Percentiles rank a stretch among this genome's conserved stretches.
These are phyloP conservation scores for Cryphonectria parasitica DNA, from an alignment of 2,329 filamentous ascomycete species.

Conservation along the genomic window DNA sequence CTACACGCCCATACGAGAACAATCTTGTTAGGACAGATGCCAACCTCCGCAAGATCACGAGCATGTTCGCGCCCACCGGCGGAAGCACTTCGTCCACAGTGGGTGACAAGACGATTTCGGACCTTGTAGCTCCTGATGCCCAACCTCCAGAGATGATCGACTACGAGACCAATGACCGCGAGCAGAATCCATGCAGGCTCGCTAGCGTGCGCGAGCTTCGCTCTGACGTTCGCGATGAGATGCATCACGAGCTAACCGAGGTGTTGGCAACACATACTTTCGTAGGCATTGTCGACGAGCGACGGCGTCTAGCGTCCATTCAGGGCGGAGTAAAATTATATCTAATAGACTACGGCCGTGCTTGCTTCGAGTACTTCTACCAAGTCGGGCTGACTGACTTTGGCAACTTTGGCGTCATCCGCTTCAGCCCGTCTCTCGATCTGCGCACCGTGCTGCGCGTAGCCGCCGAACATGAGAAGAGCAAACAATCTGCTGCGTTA, in stretches of 20 bases:
- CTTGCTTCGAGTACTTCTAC: slow-evolving; percentile 90
- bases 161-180: slow-evolving; percentile 71
- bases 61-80: slow-evolving; percentile 75
- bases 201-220: slow-evolving; percentile 87
- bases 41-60: slow-evolving; percentile 89
- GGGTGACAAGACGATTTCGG: slow-evolving; percentile 36
- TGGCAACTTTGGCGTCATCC: slow-evolving; percentile 87
- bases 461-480: slow-evolving; percentile 72
- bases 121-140: slow-evolving; percentile 12
- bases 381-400: slow-evolving; percentile 94
- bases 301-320: slow-evolving; percentile 84
- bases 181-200: slow-evolving; percentile 72
- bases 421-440: slow-evolving; percentile 75
- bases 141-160: slow-evolving; percentile 56
- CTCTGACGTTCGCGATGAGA: slow-evolving; percentile 75
- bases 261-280: slow-evolving; percentile 89
- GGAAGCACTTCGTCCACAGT: slow-evolving; percentile 39
- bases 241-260: slow-evolving; percentile 85
- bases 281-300: slow-evolving; percentile 88
- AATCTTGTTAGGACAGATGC: slow-evolving; percentile 90
- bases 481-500: slow-evolving; percentile 37
- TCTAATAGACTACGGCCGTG: slow-evolving; percentile 88
- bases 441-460: slow-evolving; percentile 72
- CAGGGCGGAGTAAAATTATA: slow-evolving; percentile 92
- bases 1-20: slow-evolving; percentile 73